These are phyloP conservation scores for Rauvolfia tetraphylla DNA, from an alignment of 257 asterid genomes.

Conservation along the genomic window DNA sequence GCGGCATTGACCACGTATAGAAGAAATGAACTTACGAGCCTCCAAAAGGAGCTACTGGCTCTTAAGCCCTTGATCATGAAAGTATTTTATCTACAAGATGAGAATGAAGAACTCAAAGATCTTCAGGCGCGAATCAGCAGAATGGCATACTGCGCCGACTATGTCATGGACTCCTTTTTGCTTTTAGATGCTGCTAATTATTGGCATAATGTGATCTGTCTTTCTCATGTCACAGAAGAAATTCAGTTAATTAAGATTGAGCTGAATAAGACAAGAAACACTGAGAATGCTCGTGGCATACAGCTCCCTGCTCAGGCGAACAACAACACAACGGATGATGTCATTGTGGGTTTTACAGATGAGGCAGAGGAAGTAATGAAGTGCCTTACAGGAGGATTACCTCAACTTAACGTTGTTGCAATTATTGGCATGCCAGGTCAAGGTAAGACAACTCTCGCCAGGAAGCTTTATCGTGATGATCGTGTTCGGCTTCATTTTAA, in stretches of 20 bases:
- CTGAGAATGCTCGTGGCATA: too few species aligned
- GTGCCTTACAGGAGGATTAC: background rate
- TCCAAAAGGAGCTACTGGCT: background rate
- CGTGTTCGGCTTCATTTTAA: too few species aligned
- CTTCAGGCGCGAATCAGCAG: background rate
- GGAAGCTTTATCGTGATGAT: too few species aligned
- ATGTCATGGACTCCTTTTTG: conserved; percentile 2
- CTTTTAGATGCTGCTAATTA: background rate
- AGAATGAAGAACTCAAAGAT: background rate
- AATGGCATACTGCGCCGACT: conserved; percentile 12
- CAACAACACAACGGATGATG: background rate
- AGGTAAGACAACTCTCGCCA: too few species aligned
- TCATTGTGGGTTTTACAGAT: conserved; percentile 11
- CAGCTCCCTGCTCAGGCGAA: background rate
- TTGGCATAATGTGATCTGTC: background rate
- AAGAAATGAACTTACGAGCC: background rate
- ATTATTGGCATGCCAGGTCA: too few species aligned
- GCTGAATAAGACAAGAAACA: background rate
- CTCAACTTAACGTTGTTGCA: background rate
- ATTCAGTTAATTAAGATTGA: background rate
- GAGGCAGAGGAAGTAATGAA: background rate
- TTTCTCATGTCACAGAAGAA: too few species aligned
- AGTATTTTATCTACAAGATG: background rate
- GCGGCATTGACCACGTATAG: background rate
- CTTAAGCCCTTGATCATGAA: background rate